Base-by-base conservation (phyloP, 139 green algal species). In the Chlorella sp. region DNA sequence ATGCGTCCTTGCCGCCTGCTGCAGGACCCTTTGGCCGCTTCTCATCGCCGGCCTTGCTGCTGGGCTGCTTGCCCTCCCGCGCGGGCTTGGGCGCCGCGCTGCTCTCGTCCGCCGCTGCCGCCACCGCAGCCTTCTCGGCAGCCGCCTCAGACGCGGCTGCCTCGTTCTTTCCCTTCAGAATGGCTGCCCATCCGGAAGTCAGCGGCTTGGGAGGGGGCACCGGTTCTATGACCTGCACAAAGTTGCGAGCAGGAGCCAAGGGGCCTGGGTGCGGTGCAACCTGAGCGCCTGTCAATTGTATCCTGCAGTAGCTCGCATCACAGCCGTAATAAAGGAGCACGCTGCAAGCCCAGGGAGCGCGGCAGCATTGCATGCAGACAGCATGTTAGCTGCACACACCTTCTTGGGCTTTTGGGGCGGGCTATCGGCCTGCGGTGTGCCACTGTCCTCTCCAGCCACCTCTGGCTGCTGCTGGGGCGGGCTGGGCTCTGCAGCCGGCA, bases 91-190 rank as follows among this genome's bases (percentile, higher is more conserved):
- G 75, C 75, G 69, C 28, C 69, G 69, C 69, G 12, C 40, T 81
- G 75, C 26, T 36, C 34, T 39, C 34, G 75, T 48, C 75, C 71
- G 34, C 75, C 40, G 75, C 75, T 81, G 75, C 75, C 71, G 75
- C 75, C 11, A 18, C 34, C n/a, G 64, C 64, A 2, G 64, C 64
- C 21, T 28, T 71, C 26, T 83, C 79, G 39, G 40, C 19, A 66
- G 79, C 39, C 21, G 40, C 19, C 16, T 84, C 79, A 26, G 40
- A 24, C 19, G 79, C 40, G 7, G 39, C 30, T 22, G 30, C 40
- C n/a, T 88, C 84, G 28, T 19, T 11, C 68, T 88, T 88, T 30
- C 81, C 82, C 69, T 92, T 92, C 32, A 92, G 48, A 34, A 92
- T 75, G 53, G 89, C 89, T 12, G 89, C 73, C 89, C 89, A 92